Evolutionary conservation across 306 rosid species (phyloP).

Genomic region (Cucurbita maxima): DNA sequence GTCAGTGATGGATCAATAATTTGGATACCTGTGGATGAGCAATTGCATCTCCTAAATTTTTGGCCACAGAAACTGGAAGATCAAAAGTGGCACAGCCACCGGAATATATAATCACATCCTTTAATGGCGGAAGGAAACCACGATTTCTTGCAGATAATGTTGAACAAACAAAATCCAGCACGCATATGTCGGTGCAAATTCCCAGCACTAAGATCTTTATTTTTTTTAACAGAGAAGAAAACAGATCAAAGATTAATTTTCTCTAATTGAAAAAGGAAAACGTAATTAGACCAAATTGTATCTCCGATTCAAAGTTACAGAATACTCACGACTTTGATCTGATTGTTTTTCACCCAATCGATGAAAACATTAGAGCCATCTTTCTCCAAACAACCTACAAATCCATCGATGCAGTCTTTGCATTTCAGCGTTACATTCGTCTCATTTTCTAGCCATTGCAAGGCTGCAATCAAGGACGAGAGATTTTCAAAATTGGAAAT

Average conservation of each 20-base stretch:
- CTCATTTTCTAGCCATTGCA: constrained; percentile 70
- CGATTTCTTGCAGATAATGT: constrained; percentile 60
- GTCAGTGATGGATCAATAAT: not conserved
- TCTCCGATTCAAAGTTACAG: not conserved
- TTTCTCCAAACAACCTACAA: constrained; percentile 37
- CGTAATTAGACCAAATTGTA: constrained; percentile 10
- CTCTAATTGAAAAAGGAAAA: not conserved
- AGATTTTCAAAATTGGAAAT: not conserved
- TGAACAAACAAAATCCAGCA: constrained; percentile 70
- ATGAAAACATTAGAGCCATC: constrained; percentile 70
- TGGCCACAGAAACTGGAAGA: constrained; percentile 54
- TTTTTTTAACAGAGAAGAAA: not conserved
- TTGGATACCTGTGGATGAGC: constrained; percentile 78
- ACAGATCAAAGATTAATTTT: not conserved
- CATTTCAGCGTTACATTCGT: constrained; percentile 60
- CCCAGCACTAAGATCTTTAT: constrained; percentile 67
- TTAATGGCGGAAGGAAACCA: constrained; percentile 47
- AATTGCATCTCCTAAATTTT: constrained; percentile 30
- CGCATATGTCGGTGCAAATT: constrained; percentile 82
- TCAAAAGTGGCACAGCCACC: constrained; percentile 75
- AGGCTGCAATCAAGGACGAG: constrained; percentile 18
- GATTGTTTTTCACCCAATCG: constrained; percentile 71
- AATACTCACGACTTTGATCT: constrained; percentile 52
- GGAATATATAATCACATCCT: constrained; percentile 72
- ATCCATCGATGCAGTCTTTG: constrained; percentile 80